Evolutionary conservation across 2,329 filamentous ascomycete species (phyloP), one percentile per base, ranked within the genome.

Genomic region (Fusarium sp.): DNA sequence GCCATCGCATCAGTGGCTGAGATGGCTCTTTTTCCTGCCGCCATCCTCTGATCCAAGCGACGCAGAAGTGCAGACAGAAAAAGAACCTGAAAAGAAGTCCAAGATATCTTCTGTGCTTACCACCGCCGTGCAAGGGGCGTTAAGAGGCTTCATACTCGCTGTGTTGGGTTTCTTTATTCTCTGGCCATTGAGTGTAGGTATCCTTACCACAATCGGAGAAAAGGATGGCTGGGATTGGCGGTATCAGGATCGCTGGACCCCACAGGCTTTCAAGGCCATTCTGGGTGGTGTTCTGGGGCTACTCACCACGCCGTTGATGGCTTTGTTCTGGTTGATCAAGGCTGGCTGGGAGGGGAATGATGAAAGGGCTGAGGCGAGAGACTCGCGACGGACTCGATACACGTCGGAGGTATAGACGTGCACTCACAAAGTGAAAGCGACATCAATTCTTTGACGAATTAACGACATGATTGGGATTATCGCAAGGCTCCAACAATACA

Each of bases 251-350:
- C 72, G 72, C 35, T 87, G 83, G 83, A 74, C 76, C 53, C 84
- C 84, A 11, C 76, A 84, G 65, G 67, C 83, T 29, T 87, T 85
- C 76, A 87, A 87, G 76, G 74, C 80, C 13, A 70, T 85, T 15
- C 77, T 83, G 35, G 84, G 83, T 14, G 84, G 78, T 9, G 62
- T 82, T 39, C 74, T 85, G 27, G 82, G 80, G 9, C 63, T 85
- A 43, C 50, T 85, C 40, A 81, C 80, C 39, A 84, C 83, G 43
- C 84, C 84, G 2, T 66, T 77, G 11, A 82, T 85, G 75, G 82
- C 81, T 35, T 67, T 78, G 20, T 84, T 85, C 60, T 87, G 84
- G 85, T 75, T 87, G 36, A 72, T 81, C 46, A 79, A 82, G 56
- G 83, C 80, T 11, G 84, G 83, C 0, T 86, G 82, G 83, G 74